phyloP scores from a whole-genome alignment of 2,329 filamentous ascomycete genomes.

The Colletotrichum tamarilloi region DNA sequence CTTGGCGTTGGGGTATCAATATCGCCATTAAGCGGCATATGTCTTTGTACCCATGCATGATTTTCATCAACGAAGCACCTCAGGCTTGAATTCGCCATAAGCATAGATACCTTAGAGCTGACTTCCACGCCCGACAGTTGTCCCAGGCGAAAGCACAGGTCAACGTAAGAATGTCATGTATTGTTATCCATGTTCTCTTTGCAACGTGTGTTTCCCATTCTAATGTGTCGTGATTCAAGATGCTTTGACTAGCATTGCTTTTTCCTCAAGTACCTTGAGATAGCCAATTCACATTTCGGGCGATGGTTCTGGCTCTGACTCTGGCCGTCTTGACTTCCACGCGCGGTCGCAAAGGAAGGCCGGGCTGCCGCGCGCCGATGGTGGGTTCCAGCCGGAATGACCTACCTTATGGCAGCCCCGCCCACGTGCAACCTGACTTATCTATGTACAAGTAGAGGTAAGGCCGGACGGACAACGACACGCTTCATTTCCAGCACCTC shows the following conservation, averaged over 20 bases:
- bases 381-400: not conserved
- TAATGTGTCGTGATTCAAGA: not conserved
- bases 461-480: not conserved
- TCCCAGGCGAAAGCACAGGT: not conserved
- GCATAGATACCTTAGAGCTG: not conserved
- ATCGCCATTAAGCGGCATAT: not conserved
- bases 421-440: constrained; percentile 1
- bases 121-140: not conserved
- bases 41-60: not conserved
- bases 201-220: not conserved
- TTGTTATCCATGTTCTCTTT: not conserved
- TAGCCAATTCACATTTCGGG: not conserved
- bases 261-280: no score
- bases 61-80: not conserved
- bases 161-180: not conserved
- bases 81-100: not conserved
- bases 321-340: no score
- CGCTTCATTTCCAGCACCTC: not conserved
- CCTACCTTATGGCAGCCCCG: not conserved
- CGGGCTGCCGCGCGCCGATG: not conserved
- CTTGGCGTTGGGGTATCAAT: constrained; percentile 15
- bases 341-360: not conserved
- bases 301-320: no score
- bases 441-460: no score
- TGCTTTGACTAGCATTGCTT: no score